Evolutionary conservation across 2,329 filamentous ascomycete genomes (phyloP).

Genomic region (Colletotrichum melonis): DNA sequence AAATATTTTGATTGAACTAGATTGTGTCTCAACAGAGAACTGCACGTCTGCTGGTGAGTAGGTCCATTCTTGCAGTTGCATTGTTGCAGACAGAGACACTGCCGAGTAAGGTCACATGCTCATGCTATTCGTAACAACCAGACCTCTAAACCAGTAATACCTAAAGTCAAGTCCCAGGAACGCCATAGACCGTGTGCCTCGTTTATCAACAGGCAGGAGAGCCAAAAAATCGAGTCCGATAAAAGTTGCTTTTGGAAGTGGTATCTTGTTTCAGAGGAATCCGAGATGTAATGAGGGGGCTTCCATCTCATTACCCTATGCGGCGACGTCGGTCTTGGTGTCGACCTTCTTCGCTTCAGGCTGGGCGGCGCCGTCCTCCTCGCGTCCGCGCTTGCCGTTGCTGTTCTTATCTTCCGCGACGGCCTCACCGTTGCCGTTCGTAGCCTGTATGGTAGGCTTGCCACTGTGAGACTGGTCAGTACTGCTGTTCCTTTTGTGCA

Average conservation of each 20-base stretch:
- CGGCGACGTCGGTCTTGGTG: conserved; percentile 53
- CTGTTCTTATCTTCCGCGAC: conserved; percentile 38
- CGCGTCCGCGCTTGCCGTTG: conserved; percentile 66
- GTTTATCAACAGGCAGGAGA: conserved; percentile 24
- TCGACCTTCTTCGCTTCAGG: conserved; percentile 73
- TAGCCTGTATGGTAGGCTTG: conserved; percentile 58
- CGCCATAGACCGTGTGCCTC: conserved; percentile 35
- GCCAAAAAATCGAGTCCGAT: conserved; percentile 35
- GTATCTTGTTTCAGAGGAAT: conserved; percentile 32
- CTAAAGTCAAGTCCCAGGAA: conserved; percentile 33
- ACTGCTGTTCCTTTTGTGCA: background rate
- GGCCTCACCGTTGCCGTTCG: conserved; percentile 50
- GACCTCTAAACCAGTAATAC: conserved; percentile 35
- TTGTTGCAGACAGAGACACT: conserved; percentile 9
- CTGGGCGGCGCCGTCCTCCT: conserved; percentile 60
- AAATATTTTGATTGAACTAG: conserved; percentile 32
- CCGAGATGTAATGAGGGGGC: background rate
- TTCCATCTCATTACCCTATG: conserved; percentile 21
- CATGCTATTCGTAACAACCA: conserved; percentile 36
- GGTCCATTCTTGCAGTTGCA: conserved; percentile 18
- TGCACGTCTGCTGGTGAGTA: conserved; percentile 1
- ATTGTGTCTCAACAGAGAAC: conserved; percentile 11
- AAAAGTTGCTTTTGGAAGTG: conserved; percentile 36
- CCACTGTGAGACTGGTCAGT: conserved; percentile 42
- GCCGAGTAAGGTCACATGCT: conserved; percentile 29